phyloP scores from a whole-genome alignment of 2,329 filamentous ascomycete genomes.

The Coleophoma eucalyptorum region DNA sequence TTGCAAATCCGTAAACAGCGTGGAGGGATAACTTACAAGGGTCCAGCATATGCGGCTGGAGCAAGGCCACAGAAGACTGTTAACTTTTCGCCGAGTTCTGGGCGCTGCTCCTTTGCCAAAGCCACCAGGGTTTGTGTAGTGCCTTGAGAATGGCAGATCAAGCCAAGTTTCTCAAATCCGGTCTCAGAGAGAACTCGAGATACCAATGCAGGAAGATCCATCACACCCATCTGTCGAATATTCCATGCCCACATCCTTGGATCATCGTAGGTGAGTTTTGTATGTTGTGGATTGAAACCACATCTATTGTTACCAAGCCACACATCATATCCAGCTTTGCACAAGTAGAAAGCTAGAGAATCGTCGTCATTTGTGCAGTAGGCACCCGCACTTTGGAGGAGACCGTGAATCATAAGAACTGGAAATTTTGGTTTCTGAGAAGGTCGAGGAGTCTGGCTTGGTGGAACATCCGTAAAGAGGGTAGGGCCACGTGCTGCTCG shows the following conservation, averaged over 20 bases:
- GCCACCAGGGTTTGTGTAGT: constrained; percentile 87
- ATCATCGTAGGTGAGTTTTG: constrained; percentile 65
- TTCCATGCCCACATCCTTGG: constrained; percentile 98
- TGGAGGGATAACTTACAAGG: constrained; percentile 41
- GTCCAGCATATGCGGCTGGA: constrained; percentile 85
- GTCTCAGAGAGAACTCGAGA: constrained; percentile 80
- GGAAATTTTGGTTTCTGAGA: constrained; percentile 59
- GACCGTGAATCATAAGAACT: constrained; percentile 80
- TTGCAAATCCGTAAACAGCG: no score
- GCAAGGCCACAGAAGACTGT: constrained; percentile 89
- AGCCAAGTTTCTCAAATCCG: constrained; percentile 74
- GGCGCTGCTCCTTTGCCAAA: constrained; percentile 83
- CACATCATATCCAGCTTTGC: constrained; percentile 89
- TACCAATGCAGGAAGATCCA: constrained; percentile 79
- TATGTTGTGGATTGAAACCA: constrained; percentile 77
- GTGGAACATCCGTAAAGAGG: constrained; percentile 49
- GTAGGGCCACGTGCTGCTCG: constrained; percentile 55
- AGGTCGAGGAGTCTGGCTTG: constrained; percentile 28
- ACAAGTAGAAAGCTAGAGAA: constrained; percentile 86
- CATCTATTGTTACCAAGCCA: constrained; percentile 95
- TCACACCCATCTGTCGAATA: constrained; percentile 87
- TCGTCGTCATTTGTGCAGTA: constrained; percentile 90
- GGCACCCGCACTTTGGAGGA: constrained; percentile 82
- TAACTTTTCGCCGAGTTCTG: constrained; percentile 76
- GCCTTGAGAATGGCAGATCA: constrained; percentile 87